phyloP scores from a whole-genome alignment of 2,329 filamentous ascomycete genomes.

The Fusarium xylarioides region DNA sequence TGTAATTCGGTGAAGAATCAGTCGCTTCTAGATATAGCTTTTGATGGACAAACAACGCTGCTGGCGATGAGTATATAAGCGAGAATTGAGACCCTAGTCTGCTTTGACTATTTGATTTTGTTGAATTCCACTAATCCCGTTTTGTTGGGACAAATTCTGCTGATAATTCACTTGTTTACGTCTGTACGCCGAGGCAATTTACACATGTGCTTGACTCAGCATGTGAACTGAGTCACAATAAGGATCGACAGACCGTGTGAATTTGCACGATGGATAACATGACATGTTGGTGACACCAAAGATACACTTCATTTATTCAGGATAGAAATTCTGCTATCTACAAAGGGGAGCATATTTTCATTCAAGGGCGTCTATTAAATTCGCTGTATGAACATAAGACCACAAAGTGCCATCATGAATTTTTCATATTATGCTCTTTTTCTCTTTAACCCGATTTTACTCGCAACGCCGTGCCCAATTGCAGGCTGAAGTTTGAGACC shows the following conservation, averaged over 20 bases:
- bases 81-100: not conserved
- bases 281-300: not conserved
- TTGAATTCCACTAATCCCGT: not conserved
- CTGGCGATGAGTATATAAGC: not conserved
- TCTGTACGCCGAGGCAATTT: not conserved
- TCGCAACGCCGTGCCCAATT: no score
- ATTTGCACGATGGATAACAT: no score
- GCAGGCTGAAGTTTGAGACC: not conserved
- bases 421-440: not conserved
- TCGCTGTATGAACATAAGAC: no score
- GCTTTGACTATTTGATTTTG: not conserved
- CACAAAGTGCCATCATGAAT: not conserved
- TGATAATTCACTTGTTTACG: not conserved
- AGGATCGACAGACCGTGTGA: no score
- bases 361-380: accelerated
- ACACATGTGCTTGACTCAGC: not conserved
- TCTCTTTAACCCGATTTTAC: not conserved
- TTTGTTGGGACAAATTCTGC: conserved; percentile 5
- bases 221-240: not conserved
- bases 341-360: accelerated
- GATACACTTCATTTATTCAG: not conserved
- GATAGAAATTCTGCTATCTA: accelerated
- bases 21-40: not conserved
- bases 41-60: not conserved
- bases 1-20: not conserved